These are phyloP conservation scores for Mycena metata DNA, from an alignment of 768 basidiomycete genomes.

Conservation along the genomic window DNA sequence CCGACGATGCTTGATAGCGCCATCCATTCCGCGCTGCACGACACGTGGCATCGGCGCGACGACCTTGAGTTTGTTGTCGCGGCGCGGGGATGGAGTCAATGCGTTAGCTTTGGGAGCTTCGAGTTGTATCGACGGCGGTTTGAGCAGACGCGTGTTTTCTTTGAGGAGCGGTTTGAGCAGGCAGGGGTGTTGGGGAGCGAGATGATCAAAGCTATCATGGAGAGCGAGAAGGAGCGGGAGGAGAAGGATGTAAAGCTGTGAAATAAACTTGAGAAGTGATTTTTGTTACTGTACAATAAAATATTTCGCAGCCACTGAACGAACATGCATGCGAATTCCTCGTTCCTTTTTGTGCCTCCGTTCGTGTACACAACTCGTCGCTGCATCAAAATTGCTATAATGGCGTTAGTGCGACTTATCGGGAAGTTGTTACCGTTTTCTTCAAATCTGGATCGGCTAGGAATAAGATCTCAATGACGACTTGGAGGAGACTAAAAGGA, in stretches of 20 bases:
- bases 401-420: slow-evolving; percentile 1
- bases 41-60: slow-evolving; percentile 86
- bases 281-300: neutral
- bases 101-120: slow-evolving; percentile 92
- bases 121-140: slow-evolving; percentile 89
- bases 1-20: slow-evolving; percentile 73
- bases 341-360: too few species aligned
- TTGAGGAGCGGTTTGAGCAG: slow-evolving; percentile 89
- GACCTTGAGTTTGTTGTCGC: slow-evolving; percentile 96
- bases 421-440: too few species aligned
- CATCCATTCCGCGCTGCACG: slow-evolving; percentile 79
- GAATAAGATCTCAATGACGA: too few species aligned
- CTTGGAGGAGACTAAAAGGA: too few species aligned
- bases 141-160: slow-evolving; percentile 83
- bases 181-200: slow-evolving; percentile 83
- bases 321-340: too few species aligned
- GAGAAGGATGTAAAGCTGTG: neutral
- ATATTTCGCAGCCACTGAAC: too few species aligned
- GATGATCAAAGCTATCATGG: slow-evolving; percentile 92
- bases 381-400: neutral
- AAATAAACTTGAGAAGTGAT: too few species aligned
- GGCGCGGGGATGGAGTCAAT: slow-evolving; percentile 96
- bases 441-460: too few species aligned
- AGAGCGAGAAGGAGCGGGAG: slow-evolving; percentile 56
- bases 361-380: too few species aligned